Base-by-base conservation (phyloP, 345 rosid species). In the Citrus glauca region DNA sequence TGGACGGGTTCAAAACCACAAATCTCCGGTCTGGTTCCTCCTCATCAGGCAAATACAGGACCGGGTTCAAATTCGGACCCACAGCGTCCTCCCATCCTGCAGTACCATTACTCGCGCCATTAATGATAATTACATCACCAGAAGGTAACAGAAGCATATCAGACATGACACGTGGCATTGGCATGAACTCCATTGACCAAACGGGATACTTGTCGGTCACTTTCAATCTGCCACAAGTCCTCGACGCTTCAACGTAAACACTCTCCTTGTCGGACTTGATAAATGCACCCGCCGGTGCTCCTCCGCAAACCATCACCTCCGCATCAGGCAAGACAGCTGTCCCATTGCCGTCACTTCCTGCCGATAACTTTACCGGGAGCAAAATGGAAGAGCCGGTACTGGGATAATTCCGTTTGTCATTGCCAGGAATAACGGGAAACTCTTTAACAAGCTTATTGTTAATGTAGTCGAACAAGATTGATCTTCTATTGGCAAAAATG, bases 171-270 rank as follows among this genome's bases (percentile, higher is more conserved):
- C 97, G 91, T 63, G 93, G 92, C 73, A 81, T 82, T 1, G 96
- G 98, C 98, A 94, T 94, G 42, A 63, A 63, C 86, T 94, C 97
- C 94, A 91, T 86, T 45, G 81, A 78, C 98, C 97, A 92, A 77
- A 69, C 64, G 40, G 97, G 91, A 27, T 83, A 61, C 82, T 89
- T 84, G 68, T 87, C 97, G 64, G 90, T 80, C 78, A 91, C 88
- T 80, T 81, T 89, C 10, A 94, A 5, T 82, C 98, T 85, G 72
- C 95, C 93, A 72, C 97, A 92, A 17, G 90, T 86, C 66, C 83
- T 82, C 20, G 95, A 90, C 1, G 94, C 98, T 75, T 80, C 89
- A 33, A 88, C 81, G 79, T 72, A 85, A 75, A 90, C 77, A 63
- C 76, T 77, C 35, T 75, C 57, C 63, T 73, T 71, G n/a, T 84